Evolutionary conservation across 352 stramenopile species (phyloP), one percentile per base, ranked within the genome.

Genomic region (Pythium rhizo-oryzae): DNA sequence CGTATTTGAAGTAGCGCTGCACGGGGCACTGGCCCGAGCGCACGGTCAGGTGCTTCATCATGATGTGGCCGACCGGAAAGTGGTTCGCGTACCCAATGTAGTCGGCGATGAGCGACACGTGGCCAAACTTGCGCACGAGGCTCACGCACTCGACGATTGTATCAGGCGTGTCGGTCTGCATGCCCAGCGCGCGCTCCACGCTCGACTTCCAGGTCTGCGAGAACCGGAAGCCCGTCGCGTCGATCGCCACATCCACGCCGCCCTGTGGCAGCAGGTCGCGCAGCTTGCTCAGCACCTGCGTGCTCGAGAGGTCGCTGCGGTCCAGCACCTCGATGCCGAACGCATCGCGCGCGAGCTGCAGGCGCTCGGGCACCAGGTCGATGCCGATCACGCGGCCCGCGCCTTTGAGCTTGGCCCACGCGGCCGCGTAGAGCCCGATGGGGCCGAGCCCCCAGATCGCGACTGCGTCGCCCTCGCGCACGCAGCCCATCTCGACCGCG

Each of bases 401-500:
- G 8, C 81, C 83, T 39, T 83, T 85, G 37, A 91, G 41, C 71
- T 89, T 86, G 71, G 78, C 79, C 84, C 82, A 90, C 59, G 89
- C 62, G 15, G 78, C 80, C 6, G 74, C 65, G 70, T 84, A 78
- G 5, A 92, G 58, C 0, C 84, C 84, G 13, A 92, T 76, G 13
- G 84, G 80, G 0, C 84, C 84, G 28, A 92, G 71, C 0, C 84
- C 84, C 84, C 84, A 92, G 74, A 92, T 85, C 11, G 89, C 81
- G 30, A 92, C 84, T 8, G 49, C 59, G 49, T 90, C 77, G 23
- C 70, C 72, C 24, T 76, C 47, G 46, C 78, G 72, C 35, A 93
- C 81, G 5, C 78, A 62, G 28, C 76, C 86, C 55, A 82, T 75
- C 25, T 91, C 78, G 0, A 85, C 77, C 28, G 84, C 86, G 59